phyloP scores from a whole-genome alignment of 306 rosid genomes.

The Lathyrus aphaca region DNA sequence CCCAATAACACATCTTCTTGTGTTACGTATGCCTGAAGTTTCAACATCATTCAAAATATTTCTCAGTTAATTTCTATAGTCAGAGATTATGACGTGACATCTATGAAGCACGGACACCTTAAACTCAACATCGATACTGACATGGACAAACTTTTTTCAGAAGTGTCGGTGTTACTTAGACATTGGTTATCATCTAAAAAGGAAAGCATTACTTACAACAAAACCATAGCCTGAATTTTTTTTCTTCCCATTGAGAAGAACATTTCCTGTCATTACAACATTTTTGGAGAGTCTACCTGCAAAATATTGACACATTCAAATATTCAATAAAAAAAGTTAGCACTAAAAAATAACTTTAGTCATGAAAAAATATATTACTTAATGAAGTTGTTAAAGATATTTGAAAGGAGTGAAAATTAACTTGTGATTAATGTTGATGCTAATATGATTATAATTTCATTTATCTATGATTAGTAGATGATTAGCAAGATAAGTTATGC shows the following conservation, averaged over 20 bases:
- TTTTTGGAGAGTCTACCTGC: constrained; percentile 80
- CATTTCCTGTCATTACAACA: constrained; percentile 80
- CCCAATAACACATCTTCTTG: constrained; percentile 87
- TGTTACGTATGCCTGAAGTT: constrained; percentile 78
- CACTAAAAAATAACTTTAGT: neutral
- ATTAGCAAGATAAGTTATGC: neutral
- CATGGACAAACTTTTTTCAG: too few species aligned
- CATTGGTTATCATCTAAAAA: too few species aligned
- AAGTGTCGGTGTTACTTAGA: too few species aligned
- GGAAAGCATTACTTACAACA: constrained; percentile 55
- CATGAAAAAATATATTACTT: neutral
- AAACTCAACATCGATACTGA: too few species aligned
- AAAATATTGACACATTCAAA: constrained; percentile 24
- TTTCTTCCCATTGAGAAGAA: constrained; percentile 76
- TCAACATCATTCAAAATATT: neutral
- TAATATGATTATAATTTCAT: neutral
- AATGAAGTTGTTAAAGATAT: too few species aligned
- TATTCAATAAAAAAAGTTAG: neutral
- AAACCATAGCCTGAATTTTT: constrained; percentile 61
- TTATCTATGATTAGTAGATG: neutral
- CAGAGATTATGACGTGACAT: neutral
- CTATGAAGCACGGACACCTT: too few species aligned
- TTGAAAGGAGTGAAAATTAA: too few species aligned
- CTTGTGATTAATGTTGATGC: neutral
- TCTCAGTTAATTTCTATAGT: neutral